Evolutionary conservation across 192 early-diverging fungal species (phyloP).

Genomic region (Coemansia sp.): DNA sequence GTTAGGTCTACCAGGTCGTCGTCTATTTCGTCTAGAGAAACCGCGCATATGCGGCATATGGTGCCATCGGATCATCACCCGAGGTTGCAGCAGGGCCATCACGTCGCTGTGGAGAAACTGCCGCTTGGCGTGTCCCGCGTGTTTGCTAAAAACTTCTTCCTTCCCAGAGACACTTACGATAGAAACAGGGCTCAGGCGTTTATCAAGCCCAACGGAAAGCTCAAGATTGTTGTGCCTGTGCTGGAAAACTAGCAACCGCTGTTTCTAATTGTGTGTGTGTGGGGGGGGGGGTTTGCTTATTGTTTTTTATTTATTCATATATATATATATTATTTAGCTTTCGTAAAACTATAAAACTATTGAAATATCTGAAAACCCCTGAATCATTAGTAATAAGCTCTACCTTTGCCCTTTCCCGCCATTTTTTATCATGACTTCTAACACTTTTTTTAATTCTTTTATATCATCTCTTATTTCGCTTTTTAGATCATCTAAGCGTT

Average conservation of each 20-base stretch:
- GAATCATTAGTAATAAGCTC: no score
- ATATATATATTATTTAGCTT: no score
- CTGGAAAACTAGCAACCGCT: slow-evolving; percentile 11
- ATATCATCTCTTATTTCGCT: no score
- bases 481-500: no score
- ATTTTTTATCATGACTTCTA: no score
- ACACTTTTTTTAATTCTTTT: no score
- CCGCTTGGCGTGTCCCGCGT: slow-evolving; percentile 30
- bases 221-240: slow-evolving; percentile 50
- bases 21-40: slow-evolving; percentile 12
- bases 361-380: no score
- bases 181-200: slow-evolving; percentile 49
- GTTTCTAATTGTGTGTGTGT: no score
- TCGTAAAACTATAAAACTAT: no score
- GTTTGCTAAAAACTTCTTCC: slow-evolving; percentile 52
- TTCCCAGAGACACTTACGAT: slow-evolving; percentile 53
- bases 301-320: no score
- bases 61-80: not conserved
- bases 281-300: not conserved
- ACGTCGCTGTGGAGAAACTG: slow-evolving; percentile 2
- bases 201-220: slow-evolving; percentile 52
- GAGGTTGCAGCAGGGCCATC: not conserved
- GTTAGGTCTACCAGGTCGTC: slow-evolving; percentile 34
- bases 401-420: no score
- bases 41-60: slow-evolving; percentile 11